A percentile compares a stretch with the other conserved stretches of the same genome.
Evolutionary conservation across 495 filamentous ascomycete genomes (phyloP).

Genomic region (Aspergillus steynii): DNA sequence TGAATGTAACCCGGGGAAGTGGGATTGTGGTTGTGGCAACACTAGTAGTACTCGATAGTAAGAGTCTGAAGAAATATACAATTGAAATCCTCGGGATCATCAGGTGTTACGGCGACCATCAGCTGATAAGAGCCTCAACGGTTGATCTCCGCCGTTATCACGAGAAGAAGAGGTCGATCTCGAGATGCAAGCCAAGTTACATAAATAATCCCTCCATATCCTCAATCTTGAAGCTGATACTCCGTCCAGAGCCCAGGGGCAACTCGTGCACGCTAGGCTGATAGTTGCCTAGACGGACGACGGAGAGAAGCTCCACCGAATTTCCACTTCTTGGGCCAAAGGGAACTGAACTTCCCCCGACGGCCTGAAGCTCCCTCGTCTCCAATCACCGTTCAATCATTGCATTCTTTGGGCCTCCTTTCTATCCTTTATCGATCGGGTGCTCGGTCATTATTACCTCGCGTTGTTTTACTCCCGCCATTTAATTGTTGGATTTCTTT

Average conservation of each 20-base stretch:
- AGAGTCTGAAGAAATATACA: neutral
- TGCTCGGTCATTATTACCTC: neutral
- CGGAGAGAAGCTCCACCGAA: neutral
- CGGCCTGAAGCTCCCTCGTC: neutral
- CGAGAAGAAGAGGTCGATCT: neutral
- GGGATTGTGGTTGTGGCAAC: too few relatives aligned
- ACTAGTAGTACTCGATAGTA: too few relatives aligned
- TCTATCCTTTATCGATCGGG: neutral
- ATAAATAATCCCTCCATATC: neutral
- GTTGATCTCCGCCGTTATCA: neutral
- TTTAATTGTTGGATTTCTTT: neutral
- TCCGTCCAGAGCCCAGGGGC: neutral
- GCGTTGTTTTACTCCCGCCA: neutral
- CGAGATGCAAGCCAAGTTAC: neutral
- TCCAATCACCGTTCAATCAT: neutral
- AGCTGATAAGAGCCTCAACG: neutral
- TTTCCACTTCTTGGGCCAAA: neutral
- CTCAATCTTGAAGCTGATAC: neutral
- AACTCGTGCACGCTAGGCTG: neutral
- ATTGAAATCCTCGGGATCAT: too few relatives aligned
- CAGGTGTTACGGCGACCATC: neutral
- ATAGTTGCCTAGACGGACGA: neutral
- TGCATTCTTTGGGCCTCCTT: neutral
- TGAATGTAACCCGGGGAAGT: too few relatives aligned
- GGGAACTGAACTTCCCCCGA: neutral